Conservation (phyloP, 2,329 filamentous ascomycete species). For the Pezicula carpinea region DNA sequence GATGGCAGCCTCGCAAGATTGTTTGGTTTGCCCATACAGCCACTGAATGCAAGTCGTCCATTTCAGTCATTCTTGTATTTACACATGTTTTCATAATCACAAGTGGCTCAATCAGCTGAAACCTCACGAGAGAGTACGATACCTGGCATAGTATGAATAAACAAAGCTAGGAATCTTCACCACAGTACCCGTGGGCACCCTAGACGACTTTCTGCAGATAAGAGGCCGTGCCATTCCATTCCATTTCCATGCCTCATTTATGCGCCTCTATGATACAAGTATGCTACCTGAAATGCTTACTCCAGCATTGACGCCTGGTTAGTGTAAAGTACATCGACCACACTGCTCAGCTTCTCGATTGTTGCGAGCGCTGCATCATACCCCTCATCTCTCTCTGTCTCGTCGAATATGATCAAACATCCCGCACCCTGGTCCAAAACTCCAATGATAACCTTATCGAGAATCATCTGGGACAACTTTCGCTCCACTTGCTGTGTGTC, state of each 20-base stretch:
- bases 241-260: slow-evolving; percentile 5
- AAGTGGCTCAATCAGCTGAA: no score
- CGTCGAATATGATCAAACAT: slow-evolving; percentile 94
- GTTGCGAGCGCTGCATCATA: slow-evolving; percentile 94
- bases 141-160: no score
- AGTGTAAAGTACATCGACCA: slow-evolving; percentile 95
- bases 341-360: slow-evolving; percentile 93
- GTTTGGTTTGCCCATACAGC: no score
- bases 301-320: slow-evolving; percentile 96
- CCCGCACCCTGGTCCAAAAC: slow-evolving; percentile 97
- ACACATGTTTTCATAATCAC: no score
- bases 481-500: slow-evolving; percentile 96
- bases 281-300: slow-evolving; percentile 40
- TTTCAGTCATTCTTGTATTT: no score
- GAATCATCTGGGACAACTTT: slow-evolving; percentile 98
- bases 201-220: no score
- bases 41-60: no score
- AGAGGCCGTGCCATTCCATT: not conserved
- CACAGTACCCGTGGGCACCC: no score
- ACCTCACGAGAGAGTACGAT: no score
- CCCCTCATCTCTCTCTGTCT: slow-evolving; percentile 85
- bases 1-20: no score
- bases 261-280: slow-evolving; percentile 27
- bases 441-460: slow-evolving; percentile 97
- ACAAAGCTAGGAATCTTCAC: no score